These are phyloP conservation scores for Globisporangium polare DNA, from an alignment of 352 stramenopile species.

Conservation along the genomic window DNA sequence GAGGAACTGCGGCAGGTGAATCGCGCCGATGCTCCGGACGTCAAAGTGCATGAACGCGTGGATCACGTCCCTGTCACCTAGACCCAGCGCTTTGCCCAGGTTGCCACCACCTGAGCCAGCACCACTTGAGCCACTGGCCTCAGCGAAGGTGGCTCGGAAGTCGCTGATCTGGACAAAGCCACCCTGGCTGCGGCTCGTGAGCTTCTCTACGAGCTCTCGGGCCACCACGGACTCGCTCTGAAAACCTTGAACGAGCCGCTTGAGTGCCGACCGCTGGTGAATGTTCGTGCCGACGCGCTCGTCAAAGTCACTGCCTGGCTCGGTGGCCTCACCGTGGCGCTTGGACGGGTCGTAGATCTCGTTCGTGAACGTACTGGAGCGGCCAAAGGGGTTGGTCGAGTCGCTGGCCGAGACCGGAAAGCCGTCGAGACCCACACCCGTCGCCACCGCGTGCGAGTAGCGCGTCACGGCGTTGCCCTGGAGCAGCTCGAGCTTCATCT, in stretches of 20 bases:
- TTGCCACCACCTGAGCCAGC: not conserved
- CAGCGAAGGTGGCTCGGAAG: constrained; percentile 33
- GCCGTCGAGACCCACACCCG: constrained; percentile 42
- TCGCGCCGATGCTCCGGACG: constrained; percentile 52
- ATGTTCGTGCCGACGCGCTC: constrained; percentile 49
- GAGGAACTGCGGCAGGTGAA: constrained; percentile 33
- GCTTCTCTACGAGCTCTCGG: constrained; percentile 8
- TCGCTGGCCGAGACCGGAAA: constrained; percentile 53
- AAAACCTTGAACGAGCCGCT: constrained; percentile 29
- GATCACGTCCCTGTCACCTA: constrained; percentile 56
- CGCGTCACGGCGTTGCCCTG: constrained; percentile 41
- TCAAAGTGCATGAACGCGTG: constrained; percentile 84
- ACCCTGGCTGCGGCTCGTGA: constrained; percentile 7
- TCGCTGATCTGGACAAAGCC: constrained; percentile 43
- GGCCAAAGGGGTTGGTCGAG: constrained; percentile 50
- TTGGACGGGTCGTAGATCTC: constrained; percentile 62
- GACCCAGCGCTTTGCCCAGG: not conserved
- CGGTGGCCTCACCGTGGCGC: constrained; percentile 62
- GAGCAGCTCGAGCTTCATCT: constrained; percentile 57
- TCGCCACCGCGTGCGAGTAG: constrained; percentile 66
- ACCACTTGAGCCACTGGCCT: not conserved
- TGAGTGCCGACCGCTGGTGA: constrained; percentile 60
- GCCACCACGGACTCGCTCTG: constrained; percentile 14
- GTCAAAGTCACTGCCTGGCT: constrained; percentile 45
- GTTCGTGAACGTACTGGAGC: constrained; percentile 72